These are phyloP conservation scores for Mesembryanthemum crystallinum DNA, from an alignment of 148 eudicot genomes.

Conservation along the genomic window DNA sequence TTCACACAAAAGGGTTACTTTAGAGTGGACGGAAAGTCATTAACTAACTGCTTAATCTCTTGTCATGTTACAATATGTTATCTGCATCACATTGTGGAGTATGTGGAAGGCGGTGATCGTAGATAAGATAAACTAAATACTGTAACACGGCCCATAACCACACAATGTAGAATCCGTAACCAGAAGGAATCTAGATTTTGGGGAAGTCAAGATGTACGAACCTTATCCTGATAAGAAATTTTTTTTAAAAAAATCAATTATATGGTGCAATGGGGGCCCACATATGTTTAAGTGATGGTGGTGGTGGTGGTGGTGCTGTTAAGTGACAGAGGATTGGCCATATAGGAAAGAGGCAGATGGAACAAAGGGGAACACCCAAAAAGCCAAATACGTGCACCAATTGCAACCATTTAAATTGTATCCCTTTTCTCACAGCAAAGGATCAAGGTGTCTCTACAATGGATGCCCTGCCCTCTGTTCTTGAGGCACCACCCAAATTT, in stretches of 20 bases:
- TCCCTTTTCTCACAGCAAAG: slow-evolving; percentile 29
- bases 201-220: neutral
- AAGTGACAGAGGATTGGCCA: slow-evolving; percentile 14
- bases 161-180: neutral
- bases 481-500: slow-evolving; percentile 30
- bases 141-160: neutral
- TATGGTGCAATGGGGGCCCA: neutral
- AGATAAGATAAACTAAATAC: neutral
- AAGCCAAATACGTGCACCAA: slow-evolving; percentile 16
- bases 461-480: slow-evolving; percentile 36
- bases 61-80: neutral
- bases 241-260: neutral
- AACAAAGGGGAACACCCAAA: slow-evolving; percentile 7
- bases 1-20: too few relatives aligned
- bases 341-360: slow-evolving; percentile 1
- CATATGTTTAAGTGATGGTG: neutral
- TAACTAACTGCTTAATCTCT: neutral
- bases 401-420: slow-evolving; percentile 23
- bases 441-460: slow-evolving; percentile 29
- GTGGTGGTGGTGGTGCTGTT: neutral
- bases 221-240: neutral
- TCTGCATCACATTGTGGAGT: neutral
- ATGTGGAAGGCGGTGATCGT: neutral
- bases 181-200: neutral
- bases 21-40: neutral